Evolutionary conservation across 129 eudicot species (phyloP), one percentile per base, ranked within the genome.

Genomic region (Arctium minus): DNA sequence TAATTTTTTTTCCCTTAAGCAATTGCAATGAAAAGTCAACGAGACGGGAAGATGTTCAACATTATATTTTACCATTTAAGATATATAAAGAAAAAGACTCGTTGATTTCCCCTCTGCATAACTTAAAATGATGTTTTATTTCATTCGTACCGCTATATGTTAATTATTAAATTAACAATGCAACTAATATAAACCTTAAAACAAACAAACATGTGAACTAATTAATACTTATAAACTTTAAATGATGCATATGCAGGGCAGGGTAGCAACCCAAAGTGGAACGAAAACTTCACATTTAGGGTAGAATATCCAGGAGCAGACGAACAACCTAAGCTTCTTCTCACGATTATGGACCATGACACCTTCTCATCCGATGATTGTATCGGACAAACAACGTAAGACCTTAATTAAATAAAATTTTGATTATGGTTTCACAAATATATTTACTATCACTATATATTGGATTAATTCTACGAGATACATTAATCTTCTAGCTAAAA

Each of bases 301-400:
- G 96, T 84, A 32, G 96, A 93, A 62, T 91, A 88, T 88, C 93
- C 94, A 3, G 88, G 86, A 60, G 82, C 80, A 69, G 88, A 82
- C 60, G 83, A 86, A 1, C 88, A 91, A 15, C 91, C 91, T 72
- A 89, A 87, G 81, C 94, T 91, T 42, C 13, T 86, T 44, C 90
- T 93, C 78, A 87, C 81, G 69, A 83, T 93, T 67, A 88, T 91
- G 91, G 98, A 93, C 44, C 89, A 86, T 36, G 98, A 93, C 82
- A 91, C 92, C 76, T 91, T 91, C 82, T 84, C 94, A 18, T 7
- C 89, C 29, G 98, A 93, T 60, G 97, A 93, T 78, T 73, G 76
- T 82, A 80, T 93, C 13, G 98, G 98, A 40, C 87, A 88, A 85
- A 73, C 98, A 82, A 89, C 88, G 98, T 93, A 89, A 86, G 87